Evolutionary conservation across 208 protist species (phyloP), one percentile per base, ranked within the genome.

Genomic region (Crithidia expoeki): DNA sequence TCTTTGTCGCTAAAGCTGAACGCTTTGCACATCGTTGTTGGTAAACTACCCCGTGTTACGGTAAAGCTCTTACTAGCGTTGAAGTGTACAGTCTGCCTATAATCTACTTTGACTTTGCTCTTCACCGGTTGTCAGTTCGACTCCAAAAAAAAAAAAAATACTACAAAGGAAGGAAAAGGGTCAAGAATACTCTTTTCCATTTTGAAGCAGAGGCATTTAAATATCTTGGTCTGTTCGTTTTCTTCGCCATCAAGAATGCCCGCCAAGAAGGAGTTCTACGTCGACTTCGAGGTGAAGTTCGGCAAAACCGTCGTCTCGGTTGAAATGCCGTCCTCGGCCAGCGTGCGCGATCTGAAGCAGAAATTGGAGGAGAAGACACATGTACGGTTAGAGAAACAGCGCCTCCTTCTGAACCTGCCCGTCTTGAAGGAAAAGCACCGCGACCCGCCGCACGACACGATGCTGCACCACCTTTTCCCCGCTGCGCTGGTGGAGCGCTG

Each of bases 351-450:
- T 6, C 61, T 95, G 7, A 90, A 93, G 52, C 11, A 42, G 1
- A n/a, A 66, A 42, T 72, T 95, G 4, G 75, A 77, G 55, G 65
- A 28, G 11, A 17, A 83, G 52, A 87, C 76, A 1, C 66, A 78
- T 4, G 83, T 95, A 1, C 83, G 73, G 1, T 5, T 33, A 1
- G 77, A 76, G 10, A 83, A 81, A 65, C 90, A 95, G 63, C 82
- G 84, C 1, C 74, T 95, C n/a, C 42, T 95, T 38, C 81, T 95
- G 50, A 84, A 87, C 23, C 60, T 64, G 0, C 85, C 83, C n/a
- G 85, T 90, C 5, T 30, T 74, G 27, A 93, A 91, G 62, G 75
- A 70, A 27, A 65, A 74, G 33, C 71, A 74, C 16, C 73, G 90
- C 28, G 72, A 83, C 56, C 83, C 74, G 16, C 47, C 61, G 11